Evolutionary conservation across 73 alveolate species (phyloP).

Genomic region (Paramecium tetraurelia): DNA sequence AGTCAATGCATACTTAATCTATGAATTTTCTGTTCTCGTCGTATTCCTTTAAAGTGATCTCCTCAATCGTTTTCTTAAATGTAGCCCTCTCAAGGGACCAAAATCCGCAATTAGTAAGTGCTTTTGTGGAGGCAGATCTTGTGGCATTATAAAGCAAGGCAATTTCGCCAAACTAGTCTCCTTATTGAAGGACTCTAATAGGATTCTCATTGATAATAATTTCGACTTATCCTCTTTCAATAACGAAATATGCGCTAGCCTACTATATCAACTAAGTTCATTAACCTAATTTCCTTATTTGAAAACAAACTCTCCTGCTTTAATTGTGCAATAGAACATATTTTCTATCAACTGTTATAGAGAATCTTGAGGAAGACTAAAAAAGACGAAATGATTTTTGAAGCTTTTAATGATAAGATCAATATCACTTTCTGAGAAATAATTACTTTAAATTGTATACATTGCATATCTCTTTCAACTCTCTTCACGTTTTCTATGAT

Average conservation of each 20-base stretch:
- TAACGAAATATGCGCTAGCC: conserved; percentile 59
- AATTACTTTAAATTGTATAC: neutral
- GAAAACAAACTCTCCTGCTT: conserved; percentile 40
- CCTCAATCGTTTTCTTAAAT: conserved; percentile 82
- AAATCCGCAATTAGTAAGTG: conserved; percentile 76
- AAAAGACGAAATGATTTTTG: conserved; percentile 50
- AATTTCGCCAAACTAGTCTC: conserved; percentile 96
- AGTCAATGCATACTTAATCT: neutral
- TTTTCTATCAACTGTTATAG: neutral
- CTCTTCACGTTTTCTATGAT: conserved; percentile 8
- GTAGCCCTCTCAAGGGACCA: conserved; percentile 92
- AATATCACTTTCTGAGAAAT: neutral
- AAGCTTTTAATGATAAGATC: conserved; percentile 40
- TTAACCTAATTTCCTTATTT: conserved; percentile 53
- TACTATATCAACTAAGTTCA: neutral
- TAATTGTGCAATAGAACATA: conserved; percentile 46
- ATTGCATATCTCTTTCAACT: conserved; percentile 25
- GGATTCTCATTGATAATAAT: conserved; percentile 70
- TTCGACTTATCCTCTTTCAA: conserved; percentile 61
- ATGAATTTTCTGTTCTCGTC: conserved; percentile 58
- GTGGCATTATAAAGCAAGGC: conserved; percentile 95
- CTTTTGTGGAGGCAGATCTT: conserved; percentile 93
- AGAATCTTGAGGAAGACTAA: conserved; percentile 32
- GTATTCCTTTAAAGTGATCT: conserved; percentile 72
- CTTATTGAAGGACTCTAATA: conserved; percentile 70